Conservation (phyloP, 2,329 filamentous ascomycete genomes). For the Remersonia thermophila region DNA sequence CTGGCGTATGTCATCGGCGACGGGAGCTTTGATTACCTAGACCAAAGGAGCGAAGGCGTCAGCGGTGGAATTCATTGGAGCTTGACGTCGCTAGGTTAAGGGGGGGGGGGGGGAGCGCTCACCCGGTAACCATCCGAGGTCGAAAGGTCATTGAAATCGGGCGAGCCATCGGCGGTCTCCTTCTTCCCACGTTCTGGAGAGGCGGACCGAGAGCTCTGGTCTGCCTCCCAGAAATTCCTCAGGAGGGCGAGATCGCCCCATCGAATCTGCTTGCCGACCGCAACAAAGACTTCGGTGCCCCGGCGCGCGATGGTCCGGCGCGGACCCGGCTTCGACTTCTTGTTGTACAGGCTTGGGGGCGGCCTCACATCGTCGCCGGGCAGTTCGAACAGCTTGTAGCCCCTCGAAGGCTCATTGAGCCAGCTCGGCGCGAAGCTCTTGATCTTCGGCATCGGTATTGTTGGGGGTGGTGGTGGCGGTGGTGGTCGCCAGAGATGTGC, state of each 20-base stretch:
- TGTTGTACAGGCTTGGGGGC: conserved; percentile 23
- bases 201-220: conserved; percentile 17
- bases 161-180: conserved; percentile 31
- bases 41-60: too few species aligned
- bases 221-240: conserved; percentile 49
- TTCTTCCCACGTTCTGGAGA: conserved; percentile 32
- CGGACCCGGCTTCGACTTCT: conserved; percentile 35
- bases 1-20: conserved; percentile 73
- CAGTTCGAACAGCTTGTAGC: conserved; percentile 62
- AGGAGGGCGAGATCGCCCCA: conserved; percentile 78
- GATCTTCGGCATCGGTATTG: conserved; percentile 62
- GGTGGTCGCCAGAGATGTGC: not conserved
- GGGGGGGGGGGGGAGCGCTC: too few species aligned
- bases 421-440: conserved; percentile 77
- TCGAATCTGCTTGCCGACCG: conserved; percentile 76
- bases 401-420: conserved; percentile 67
- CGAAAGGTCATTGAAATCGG: conserved; percentile 21
- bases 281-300: conserved; percentile 80
- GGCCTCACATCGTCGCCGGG: conserved; percentile 24
- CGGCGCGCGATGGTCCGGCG: conserved; percentile 62
- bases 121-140: conserved; percentile 35
- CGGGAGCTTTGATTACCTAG: conserved; percentile 63
- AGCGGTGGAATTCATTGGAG: too few species aligned
- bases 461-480: not conserved
- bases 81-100: too few species aligned